Percentiles rank a stretch among this genome's conserved stretches.
Evolutionary conservation across 2,329 filamentous ascomycete species (phyloP).

Genomic region (Botrytis pseudocinerea): DNA sequence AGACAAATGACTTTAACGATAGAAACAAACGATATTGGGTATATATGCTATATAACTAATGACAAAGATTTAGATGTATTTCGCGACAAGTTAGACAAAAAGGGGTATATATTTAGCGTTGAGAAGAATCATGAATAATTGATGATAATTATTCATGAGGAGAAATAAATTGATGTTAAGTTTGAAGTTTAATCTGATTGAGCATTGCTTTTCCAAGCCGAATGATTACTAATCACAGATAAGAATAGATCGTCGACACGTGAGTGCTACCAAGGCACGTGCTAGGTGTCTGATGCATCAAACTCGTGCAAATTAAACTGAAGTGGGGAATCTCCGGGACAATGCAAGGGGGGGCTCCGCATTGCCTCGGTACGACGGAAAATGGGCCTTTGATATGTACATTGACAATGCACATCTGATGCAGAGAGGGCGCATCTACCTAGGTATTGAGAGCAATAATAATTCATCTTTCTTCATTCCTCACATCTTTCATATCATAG

Average conservation of each 20-base stretch:
- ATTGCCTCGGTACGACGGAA: slow-evolving; percentile 26
- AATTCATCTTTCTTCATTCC: slow-evolving; percentile 21
- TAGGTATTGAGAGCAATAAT: neutral
- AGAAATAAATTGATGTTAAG: slow-evolving; percentile 5
- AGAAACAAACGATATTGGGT: neutral
- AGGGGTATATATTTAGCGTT: slow-evolving; percentile 5
- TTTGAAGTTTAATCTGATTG: slow-evolving; percentile 5
- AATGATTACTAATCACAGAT: neutral
- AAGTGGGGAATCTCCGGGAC: neutral
- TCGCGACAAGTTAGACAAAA: slow-evolving; percentile 5
- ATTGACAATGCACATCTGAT: slow-evolving; percentile 19
- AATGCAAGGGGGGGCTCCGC: slow-evolving; percentile 9
- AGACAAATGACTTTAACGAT: neutral
- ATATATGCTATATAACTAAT: neutral
- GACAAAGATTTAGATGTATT: neutral
- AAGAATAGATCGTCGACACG: neutral
- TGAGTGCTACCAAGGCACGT: neutral
- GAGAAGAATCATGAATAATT: slow-evolving; percentile 30
- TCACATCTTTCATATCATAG: slow-evolving; percentile 10
- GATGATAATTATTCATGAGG: slow-evolving; percentile 24
- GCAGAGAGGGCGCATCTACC: neutral
- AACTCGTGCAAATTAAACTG: neutral
- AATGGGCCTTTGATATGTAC: slow-evolving; percentile 5
- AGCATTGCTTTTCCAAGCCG: neutral
- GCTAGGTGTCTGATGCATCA: neutral